These are phyloP conservation scores for Parasarocladium wereldwijsianum DNA, from an alignment of 2,329 filamentous ascomycete genomes.

Conservation along the genomic window DNA sequence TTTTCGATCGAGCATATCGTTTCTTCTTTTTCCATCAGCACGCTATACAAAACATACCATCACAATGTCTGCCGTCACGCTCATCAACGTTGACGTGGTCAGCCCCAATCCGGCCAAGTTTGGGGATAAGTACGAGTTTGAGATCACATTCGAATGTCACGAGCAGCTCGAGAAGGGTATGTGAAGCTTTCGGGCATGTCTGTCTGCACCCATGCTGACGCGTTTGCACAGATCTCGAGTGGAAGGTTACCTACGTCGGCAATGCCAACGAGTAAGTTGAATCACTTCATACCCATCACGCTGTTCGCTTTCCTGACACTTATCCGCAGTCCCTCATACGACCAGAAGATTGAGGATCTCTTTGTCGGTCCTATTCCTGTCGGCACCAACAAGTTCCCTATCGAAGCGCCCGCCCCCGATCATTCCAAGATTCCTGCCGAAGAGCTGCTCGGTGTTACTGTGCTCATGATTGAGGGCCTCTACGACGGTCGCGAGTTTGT, in stretches of 20 bases:
- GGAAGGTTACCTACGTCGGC: constrained; percentile 98
- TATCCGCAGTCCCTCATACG: constrained; percentile 66
- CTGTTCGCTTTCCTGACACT: constrained; percentile 10
- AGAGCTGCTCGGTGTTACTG: constrained; percentile 92
- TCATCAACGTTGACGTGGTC: constrained; percentile 86
- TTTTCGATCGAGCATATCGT: constrained; percentile 21
- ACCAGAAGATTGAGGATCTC: constrained; percentile 94
- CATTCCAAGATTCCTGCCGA: constrained; percentile 82
- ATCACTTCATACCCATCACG: constrained; percentile 2
- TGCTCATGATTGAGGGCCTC: constrained; percentile 88
- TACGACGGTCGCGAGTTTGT: constrained; percentile 97
- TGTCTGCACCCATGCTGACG: constrained; percentile 9
- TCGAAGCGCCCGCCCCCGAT: constrained; percentile 87
- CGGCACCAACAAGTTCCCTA: constrained; percentile 96
- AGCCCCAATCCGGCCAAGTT: constrained; percentile 98
- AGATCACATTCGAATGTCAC: constrained; percentile 97
- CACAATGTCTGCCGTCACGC: constrained; percentile 85
- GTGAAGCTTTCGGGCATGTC: constrained; percentile 6
- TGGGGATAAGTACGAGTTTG: constrained; percentile 84
- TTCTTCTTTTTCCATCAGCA: too few relatives aligned
- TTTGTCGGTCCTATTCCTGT: constrained; percentile 95
- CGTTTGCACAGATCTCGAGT: constrained; percentile 65
- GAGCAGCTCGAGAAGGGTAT: constrained; percentile 85
- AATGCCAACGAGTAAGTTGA: constrained; percentile 81
- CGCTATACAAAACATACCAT: too few relatives aligned